Conservation (phyloP, 2,329 filamentous ascomycete species). For the Neofusicoccum kwambonambiense region DNA sequence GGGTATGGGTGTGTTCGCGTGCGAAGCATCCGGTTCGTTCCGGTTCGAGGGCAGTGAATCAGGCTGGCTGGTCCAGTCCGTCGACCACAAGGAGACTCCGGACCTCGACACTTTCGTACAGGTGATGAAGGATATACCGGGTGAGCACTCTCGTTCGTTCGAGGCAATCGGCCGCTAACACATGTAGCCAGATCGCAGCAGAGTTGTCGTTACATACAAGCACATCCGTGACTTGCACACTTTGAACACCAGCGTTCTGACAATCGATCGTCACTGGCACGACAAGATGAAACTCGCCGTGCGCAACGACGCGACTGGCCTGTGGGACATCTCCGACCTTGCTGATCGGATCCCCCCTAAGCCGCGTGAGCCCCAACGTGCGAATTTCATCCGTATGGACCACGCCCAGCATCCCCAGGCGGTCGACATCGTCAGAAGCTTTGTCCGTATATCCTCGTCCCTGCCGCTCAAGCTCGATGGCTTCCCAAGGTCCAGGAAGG, state of each 20-base stretch:
- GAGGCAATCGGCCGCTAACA: not conserved
- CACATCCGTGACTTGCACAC: conserved; percentile 94
- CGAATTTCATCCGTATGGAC: conserved; percentile 88
- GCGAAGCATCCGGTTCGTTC: conserved; percentile 92
- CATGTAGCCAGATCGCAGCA: conserved; percentile 56
- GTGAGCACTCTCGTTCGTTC: not conserved
- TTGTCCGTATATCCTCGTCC: conserved; percentile 86
- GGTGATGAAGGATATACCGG: conserved; percentile 81
- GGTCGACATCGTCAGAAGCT: conserved; percentile 90
- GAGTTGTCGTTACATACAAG: conserved; percentile 93
- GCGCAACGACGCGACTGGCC: conserved; percentile 81
- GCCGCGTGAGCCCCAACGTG: conserved; percentile 70
- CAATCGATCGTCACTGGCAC: conserved; percentile 94
- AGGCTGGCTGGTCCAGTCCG: conserved; percentile 89
- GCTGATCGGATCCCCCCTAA: conserved; percentile 75
- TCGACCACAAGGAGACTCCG: conserved; percentile 88
- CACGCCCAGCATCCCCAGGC: conserved; percentile 85
- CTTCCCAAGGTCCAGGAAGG: conserved; percentile 92
- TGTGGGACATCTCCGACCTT: conserved; percentile 93
- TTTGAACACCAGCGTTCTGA: conserved; percentile 85
- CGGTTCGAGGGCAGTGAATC: conserved; percentile 87
- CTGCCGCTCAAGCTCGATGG: conserved; percentile 97
- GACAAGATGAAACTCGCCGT: conserved; percentile 90
- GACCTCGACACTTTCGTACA: conserved; percentile 86
- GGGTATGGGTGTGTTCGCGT: conserved; percentile 78